These are phyloP conservation scores for Apiotrichum sp. DNA, from an alignment of 1,284 basidiomycete genomes.

Conservation along the genomic window DNA sequence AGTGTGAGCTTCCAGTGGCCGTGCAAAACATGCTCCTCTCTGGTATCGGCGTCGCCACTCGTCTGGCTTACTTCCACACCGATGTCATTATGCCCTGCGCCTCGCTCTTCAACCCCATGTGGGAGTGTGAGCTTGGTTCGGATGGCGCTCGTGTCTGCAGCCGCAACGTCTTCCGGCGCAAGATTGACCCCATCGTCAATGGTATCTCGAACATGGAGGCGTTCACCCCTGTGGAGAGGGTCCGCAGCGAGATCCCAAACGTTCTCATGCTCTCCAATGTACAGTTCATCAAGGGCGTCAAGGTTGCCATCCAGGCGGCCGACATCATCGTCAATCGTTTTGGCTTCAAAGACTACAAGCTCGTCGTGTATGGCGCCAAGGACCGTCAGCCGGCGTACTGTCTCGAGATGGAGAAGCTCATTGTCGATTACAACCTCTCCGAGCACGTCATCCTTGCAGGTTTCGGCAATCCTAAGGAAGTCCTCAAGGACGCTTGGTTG, in stretches of 20 bases:
- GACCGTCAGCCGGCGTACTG: conserved; percentile 13
- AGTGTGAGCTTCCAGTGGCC: conserved; percentile 8
- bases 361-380: conserved; percentile 14
- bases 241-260: conserved; percentile 7
- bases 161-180: conserved; percentile 10
- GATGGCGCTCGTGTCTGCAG: conserved; percentile 5
- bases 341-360: conserved; percentile 15
- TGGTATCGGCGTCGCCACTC: conserved; percentile 9
- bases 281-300: conserved; percentile 16
- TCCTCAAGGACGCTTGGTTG: conserved; percentile 15
- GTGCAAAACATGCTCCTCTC: conserved; percentile 11
- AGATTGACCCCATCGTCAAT: conserved; percentile 16
- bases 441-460: conserved; percentile 9
- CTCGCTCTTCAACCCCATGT: conserved; percentile 13
- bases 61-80: conserved; percentile 11
- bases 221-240: conserved; percentile 11
- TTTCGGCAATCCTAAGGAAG: conserved; percentile 11
- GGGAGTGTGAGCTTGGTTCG: conserved; percentile 12
- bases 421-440: conserved; percentile 10
- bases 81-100: conserved; percentile 13
- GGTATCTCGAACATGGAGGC: conserved; percentile 14
- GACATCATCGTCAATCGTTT: conserved; percentile 16
- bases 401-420: conserved; percentile 14
- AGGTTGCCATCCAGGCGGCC: conserved; percentile 14
- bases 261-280: conserved; percentile 16